Percentiles rank a stretch among this genome's conserved stretches.
Conservation (phyloP, 345 rosid species). For the Brassica incana region DNA sequence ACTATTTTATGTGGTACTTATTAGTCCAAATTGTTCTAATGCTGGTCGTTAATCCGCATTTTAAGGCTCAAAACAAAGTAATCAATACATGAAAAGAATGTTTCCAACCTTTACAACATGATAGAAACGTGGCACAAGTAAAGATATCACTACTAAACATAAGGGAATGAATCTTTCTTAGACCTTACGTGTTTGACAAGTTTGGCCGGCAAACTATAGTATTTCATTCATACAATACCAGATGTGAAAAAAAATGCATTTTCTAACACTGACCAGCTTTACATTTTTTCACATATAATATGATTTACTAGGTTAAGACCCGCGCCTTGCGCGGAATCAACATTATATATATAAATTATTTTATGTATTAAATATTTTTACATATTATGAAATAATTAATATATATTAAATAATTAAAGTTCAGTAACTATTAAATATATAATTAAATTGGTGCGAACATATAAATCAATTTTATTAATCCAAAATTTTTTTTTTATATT, state of each 20-base stretch:
- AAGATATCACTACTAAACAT: not conserved
- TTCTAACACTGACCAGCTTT: not conserved
- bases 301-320: no score
- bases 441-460: no score
- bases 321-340: no score
- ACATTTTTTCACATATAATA: not conserved
- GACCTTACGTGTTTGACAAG: not conserved
- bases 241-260: not conserved
- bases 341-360: no score
- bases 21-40: not conserved
- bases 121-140: no score
- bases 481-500: no score
- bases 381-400: no score
- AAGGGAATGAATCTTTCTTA: not conserved
- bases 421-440: no score
- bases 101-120: not conserved
- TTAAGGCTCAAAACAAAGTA: not conserved
- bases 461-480: no score
- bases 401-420: no score
- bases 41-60: not conserved
- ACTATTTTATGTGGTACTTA: not conserved
- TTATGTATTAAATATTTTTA: no score
- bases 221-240: not conserved
- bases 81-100: conserved; percentile 33
- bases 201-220: not conserved